Percentiles rank a stretch among this genome's conserved stretches.
These are phyloP conservation scores for Arthrobotrys sinensis DNA, from an alignment of 2,329 filamentous ascomycete genomes.

Conservation along the genomic window DNA sequence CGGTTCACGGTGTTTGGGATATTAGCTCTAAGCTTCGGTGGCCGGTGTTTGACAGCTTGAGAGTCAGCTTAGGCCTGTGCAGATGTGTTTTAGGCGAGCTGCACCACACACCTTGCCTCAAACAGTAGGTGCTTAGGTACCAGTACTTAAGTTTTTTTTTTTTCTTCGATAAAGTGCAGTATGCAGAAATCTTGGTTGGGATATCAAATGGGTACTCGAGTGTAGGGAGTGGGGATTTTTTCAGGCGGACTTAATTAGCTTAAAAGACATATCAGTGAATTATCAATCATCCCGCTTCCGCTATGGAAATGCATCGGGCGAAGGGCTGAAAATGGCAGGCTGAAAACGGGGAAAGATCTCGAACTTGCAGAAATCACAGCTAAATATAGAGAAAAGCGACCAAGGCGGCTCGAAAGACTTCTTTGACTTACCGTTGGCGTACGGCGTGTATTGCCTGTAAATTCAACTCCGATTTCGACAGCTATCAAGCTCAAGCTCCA, in stretches of 20 bases:
- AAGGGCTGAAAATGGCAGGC: constrained; percentile 40
- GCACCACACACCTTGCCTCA: neutral
- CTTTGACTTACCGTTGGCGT: constrained; percentile 4
- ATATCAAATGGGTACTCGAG: constrained; percentile 1
- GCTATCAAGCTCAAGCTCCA: constrained; percentile 30
- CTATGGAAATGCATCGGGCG: constrained; percentile 9
- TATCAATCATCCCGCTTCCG: constrained; percentile 18
- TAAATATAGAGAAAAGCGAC: constrained; percentile 16
- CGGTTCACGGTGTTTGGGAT: no score
- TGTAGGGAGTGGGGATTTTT: constrained; percentile 31
- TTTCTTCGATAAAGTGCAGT: neutral
- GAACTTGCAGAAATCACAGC: constrained; percentile 22
- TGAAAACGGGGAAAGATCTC: constrained; percentile 18
- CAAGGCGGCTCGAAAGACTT: constrained; percentile 20
- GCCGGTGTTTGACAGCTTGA: no score
- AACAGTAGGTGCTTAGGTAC: neutral
- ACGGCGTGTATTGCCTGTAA: constrained; percentile 16
- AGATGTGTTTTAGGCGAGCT: no score
- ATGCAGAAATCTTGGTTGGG: constrained; percentile 11
- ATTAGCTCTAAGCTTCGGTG: no score
- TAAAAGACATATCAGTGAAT: neutral
- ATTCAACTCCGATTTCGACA: constrained; percentile 8
- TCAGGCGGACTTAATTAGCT: constrained; percentile 39
- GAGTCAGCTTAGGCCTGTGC: no score
- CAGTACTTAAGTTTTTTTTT: constrained; percentile 9